Evolutionary conservation across 257 asterid genomes (phyloP).

Genomic region (Solanum ossicruentum): DNA sequence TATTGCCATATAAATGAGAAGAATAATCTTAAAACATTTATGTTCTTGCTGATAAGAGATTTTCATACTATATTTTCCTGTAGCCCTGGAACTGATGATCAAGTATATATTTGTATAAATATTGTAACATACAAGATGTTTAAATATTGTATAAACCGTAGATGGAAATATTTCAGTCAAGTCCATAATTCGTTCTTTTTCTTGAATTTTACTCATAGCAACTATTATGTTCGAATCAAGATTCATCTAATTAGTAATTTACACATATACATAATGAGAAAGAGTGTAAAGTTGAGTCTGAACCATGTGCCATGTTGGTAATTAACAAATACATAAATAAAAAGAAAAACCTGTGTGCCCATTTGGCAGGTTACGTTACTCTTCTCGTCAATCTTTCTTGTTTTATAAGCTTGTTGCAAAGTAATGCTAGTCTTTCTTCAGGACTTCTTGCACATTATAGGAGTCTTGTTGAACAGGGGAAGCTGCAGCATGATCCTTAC

Average conservation of each 20-base stretch:
- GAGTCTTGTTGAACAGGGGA: constrained; percentile 73
- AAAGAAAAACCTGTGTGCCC: background rate
- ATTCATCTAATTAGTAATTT: background rate
- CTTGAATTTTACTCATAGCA: background rate
- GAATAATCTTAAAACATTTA: background rate
- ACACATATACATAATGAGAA: background rate
- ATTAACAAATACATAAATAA: background rate
- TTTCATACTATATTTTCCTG: background rate
- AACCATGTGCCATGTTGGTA: background rate
- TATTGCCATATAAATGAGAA: background rate
- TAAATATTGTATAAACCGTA: no score
- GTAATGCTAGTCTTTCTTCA: constrained; percentile 15
- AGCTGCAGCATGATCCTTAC: constrained; percentile 72
- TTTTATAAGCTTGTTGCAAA: constrained; percentile 1
- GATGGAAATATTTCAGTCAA: background rate
- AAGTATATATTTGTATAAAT: no score
- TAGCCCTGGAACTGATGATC: no score
- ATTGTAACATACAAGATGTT: no score
- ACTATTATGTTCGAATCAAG: background rate
- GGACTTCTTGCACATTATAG: constrained; percentile 71
- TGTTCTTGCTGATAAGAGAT: background rate
- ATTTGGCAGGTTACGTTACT: background rate
- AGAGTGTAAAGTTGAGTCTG: background rate
- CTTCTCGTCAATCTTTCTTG: background rate
- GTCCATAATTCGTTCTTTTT: background rate